phyloP scores from a whole-genome alignment of 1,284 basidiomycete genomes.

The Ganoderma resinaceum region DNA sequence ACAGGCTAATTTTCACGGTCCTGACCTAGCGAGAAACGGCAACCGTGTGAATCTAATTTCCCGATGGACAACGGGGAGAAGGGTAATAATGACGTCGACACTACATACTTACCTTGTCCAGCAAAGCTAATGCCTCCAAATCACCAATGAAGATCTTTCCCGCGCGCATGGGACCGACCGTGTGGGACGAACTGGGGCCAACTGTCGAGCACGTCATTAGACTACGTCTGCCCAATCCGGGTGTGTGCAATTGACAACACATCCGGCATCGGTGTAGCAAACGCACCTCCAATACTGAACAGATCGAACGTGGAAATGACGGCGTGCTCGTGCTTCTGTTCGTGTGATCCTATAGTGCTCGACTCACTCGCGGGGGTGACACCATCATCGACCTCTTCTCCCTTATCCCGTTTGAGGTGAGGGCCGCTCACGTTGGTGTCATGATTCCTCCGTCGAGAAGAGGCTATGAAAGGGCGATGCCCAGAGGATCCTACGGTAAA shows the following conservation, averaged over 20 bases:
- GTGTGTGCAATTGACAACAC: neutral
- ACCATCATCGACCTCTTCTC: constrained; percentile 11
- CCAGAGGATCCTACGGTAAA: neutral
- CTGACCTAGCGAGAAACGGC: constrained; percentile 56
- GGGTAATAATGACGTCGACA: constrained; percentile 19
- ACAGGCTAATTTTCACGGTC: constrained; percentile 88
- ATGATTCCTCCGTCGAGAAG: constrained; percentile 16
- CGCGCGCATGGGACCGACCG: constrained; percentile 93
- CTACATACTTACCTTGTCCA: constrained; percentile 71
- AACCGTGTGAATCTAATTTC: neutral
- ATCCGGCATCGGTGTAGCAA: neutral
- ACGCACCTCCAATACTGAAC: constrained; percentile 88
- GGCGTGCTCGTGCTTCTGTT: constrained; percentile 76
- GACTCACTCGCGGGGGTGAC: constrained; percentile 35
- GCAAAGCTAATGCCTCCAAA: constrained; percentile 71
- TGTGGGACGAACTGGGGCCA: constrained; percentile 70
- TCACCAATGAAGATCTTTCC: constrained; percentile 88
- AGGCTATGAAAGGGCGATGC: constrained; percentile 14
- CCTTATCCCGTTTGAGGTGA: constrained; percentile 9
- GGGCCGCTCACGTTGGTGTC: neutral
- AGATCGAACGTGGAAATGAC: constrained; percentile 94
- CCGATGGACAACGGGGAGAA: neutral
- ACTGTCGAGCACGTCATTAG: constrained; percentile 42
- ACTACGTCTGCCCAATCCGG: neutral
- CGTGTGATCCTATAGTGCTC: constrained; percentile 32